Percentiles rank a stretch among this genome's conserved stretches.
Conservation (phyloP, 768 basidiomycete species). For the Coprinellus micaceus region DNA sequence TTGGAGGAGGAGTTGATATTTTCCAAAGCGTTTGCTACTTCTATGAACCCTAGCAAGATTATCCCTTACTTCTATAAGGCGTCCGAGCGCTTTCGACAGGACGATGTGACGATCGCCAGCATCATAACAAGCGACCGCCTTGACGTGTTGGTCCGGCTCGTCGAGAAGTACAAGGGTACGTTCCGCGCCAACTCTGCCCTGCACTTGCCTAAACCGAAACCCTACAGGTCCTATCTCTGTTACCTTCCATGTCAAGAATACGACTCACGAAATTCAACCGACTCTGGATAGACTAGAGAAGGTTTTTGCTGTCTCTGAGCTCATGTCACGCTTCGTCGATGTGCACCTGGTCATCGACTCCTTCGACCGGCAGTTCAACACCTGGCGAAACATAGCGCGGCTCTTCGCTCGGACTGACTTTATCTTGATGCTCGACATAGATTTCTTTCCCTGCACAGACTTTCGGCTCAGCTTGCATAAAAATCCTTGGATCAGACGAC, state of each 20-base stretch:
- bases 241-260: slow-evolving; percentile 68
- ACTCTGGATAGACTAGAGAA: slow-evolving; percentile 61
- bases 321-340: slow-evolving; percentile 70
- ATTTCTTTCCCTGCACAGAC: slow-evolving; percentile 82
- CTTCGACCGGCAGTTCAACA: slow-evolving; percentile 83
- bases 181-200: slow-evolving; percentile 1
- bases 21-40: slow-evolving; percentile 65
- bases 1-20: slow-evolving; percentile 52
- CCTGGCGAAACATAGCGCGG: slow-evolving; percentile 85
- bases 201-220: background rate
- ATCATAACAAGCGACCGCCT: slow-evolving; percentile 79
- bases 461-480: slow-evolving; percentile 58
- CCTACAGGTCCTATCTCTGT: slow-evolving; percentile 77
- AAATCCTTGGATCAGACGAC: slow-evolving; percentile 36
- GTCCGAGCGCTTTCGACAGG: slow-evolving; percentile 45
- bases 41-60: slow-evolving; percentile 70
- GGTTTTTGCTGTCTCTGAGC: slow-evolving; percentile 63
- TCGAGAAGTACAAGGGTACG: slow-evolving; percentile 72
- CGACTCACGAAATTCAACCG: slow-evolving; percentile 38
- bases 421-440: slow-evolving; percentile 90
- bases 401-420: slow-evolving; percentile 80
- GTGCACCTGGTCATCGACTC: slow-evolving; percentile 83
- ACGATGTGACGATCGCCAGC: slow-evolving; percentile 84
- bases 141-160: slow-evolving; percentile 66
- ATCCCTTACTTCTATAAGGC: slow-evolving; percentile 82